phyloP scores from a whole-genome alignment of 2,329 filamentous ascomycete species.

The Cladosporium sp. region DNA sequence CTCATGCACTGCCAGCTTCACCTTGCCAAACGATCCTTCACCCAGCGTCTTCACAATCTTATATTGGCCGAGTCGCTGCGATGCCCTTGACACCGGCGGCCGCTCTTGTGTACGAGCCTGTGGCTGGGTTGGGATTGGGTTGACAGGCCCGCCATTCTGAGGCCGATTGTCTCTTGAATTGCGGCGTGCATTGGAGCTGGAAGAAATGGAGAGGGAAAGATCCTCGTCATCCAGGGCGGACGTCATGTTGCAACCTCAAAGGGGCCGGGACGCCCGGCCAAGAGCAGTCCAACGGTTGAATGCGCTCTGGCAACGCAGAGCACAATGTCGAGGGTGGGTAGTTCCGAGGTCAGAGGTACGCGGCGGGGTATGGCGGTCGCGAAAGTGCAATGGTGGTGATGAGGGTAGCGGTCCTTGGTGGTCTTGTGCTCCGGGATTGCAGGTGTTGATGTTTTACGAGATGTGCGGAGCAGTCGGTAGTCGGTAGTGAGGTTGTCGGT shows the following conservation, averaged over 20 bases:
- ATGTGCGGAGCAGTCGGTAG: neutral
- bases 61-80: conserved; percentile 79
- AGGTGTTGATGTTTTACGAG: neutral
- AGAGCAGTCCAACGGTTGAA: neutral
- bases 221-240: conserved; percentile 44
- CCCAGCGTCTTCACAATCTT: conserved; percentile 86
- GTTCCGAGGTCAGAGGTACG: neutral
- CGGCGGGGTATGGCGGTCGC: conserved; percentile 10
- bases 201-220: conserved; percentile 40
- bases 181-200: conserved; percentile 27
- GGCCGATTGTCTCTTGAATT: conserved; percentile 28
- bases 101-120: conserved; percentile 23
- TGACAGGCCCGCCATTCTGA: conserved; percentile 37
- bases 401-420: neutral
- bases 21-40: conserved; percentile 97
- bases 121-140: conserved; percentile 40
- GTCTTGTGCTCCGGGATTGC: neutral
- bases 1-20: conserved; percentile 92
- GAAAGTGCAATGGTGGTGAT: neutral
- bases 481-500: neutral
- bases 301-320: conserved; percentile 16
- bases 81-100: conserved; percentile 27
- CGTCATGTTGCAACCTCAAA: conserved; percentile 33
- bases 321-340: neutral
- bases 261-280: conserved; percentile 14